A percentile compares a stretch with the other conserved stretches of the same genome.
These are phyloP conservation scores for Fusarium pseudoanthophilum DNA, from an alignment of 2,329 filamentous ascomycete genomes.

Conservation along the genomic window DNA sequence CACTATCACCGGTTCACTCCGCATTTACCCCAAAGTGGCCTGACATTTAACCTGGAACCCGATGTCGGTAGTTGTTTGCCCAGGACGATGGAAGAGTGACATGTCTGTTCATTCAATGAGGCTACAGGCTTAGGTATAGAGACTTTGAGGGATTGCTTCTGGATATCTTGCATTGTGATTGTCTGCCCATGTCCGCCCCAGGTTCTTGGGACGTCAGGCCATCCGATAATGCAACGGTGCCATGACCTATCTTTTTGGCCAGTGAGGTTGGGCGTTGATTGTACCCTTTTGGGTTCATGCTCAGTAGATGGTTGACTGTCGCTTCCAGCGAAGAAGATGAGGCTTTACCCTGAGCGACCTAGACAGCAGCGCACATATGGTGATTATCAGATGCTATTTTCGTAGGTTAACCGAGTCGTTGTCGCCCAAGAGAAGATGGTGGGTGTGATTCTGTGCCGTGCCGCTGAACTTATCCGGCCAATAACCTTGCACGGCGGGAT, in stretches of 20 bases:
- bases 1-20: slow-evolving; percentile 6
- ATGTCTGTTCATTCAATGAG: neutral
- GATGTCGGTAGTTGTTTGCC: slow-evolving; percentile 14
- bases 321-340: neutral
- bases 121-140: neutral
- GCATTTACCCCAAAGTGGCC: slow-evolving; percentile 26
- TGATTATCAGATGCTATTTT: neutral
- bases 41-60: slow-evolving; percentile 5
- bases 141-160: neutral
- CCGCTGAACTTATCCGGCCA: neutral
- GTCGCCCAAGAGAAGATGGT: neutral
- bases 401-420: neutral
- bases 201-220: neutral
- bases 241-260: neutral
- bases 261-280: neutral
- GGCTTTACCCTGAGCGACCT: accelerated
- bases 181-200: neutral
- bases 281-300: neutral
- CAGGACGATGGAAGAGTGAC: neutral
- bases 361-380: neutral
- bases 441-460: neutral
- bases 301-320: neutral
- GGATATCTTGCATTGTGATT: neutral
- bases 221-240: neutral
- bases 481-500: neutral